phyloP scores from a whole-genome alignment of 2,329 filamentous ascomycete species.

The Monosporascus cannonballus region DNA sequence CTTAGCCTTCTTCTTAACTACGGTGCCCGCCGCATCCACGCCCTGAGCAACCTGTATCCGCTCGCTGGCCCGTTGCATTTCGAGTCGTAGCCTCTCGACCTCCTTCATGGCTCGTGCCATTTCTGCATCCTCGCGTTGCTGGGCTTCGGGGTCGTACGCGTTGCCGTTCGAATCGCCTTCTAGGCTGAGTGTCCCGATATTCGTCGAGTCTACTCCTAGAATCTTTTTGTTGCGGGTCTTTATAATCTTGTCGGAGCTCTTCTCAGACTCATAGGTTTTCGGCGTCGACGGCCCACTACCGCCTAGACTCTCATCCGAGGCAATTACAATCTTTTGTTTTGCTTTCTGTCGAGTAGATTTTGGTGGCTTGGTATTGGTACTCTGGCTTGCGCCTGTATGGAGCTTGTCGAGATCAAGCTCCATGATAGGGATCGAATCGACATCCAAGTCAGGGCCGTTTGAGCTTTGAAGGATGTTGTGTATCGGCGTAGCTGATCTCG shows the following conservation, averaged over 20 bases:
- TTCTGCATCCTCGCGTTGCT: slow-evolving; percentile 74
- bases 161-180: slow-evolving; percentile 39
- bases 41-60: slow-evolving; percentile 65
- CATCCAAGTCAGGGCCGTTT: slow-evolving; percentile 75
- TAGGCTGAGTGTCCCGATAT: slow-evolving; percentile 66
- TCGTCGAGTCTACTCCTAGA: slow-evolving; percentile 82
- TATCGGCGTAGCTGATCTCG: slow-evolving; percentile 67
- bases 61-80: slow-evolving; percentile 82
- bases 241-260: slow-evolving; percentile 38
- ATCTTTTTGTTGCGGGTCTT: slow-evolving; percentile 51
- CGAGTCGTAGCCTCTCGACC: slow-evolving; percentile 76
- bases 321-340: slow-evolving; percentile 59
- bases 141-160: slow-evolving; percentile 54
- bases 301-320: slow-evolving; percentile 66
- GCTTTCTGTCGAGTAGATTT: slow-evolving; percentile 32
- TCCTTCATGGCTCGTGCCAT: slow-evolving; percentile 86
- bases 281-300: slow-evolving; percentile 44
- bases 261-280: slow-evolving; percentile 49
- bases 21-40: slow-evolving; percentile 58
- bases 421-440: slow-evolving; percentile 95
- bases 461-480: slow-evolving; percentile 68
- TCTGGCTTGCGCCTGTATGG: slow-evolving; percentile 22
- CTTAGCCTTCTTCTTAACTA: slow-evolving; percentile 64
- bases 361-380: slow-evolving; percentile 20
- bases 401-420: slow-evolving; percentile 70